Percentiles rank a stretch among this genome's conserved stretches.
Conservation (phyloP, 2,329 filamentous ascomycete species). For the Stagonosporopsis chrysanthemi region DNA sequence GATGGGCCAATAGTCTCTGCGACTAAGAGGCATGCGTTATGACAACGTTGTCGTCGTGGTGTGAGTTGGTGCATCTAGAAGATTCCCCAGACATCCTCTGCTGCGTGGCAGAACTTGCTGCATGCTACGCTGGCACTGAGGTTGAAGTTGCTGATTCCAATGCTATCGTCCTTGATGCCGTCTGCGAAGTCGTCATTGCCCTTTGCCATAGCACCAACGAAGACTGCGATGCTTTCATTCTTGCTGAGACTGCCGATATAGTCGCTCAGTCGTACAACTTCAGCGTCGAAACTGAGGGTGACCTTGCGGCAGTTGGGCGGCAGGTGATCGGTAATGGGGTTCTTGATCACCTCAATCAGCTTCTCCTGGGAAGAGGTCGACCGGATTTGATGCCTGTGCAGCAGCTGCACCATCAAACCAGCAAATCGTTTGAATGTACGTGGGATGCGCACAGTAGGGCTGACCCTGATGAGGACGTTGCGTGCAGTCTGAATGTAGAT, state of each 20-base stretch:
- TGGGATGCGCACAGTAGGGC: constrained; percentile 95
- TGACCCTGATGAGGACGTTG: constrained; percentile 96
- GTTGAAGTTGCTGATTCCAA: constrained; percentile 98
- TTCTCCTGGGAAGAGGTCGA: constrained; percentile 98
- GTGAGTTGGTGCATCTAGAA: constrained; percentile 63
- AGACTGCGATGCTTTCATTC: constrained; percentile 95
- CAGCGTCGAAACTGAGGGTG: constrained; percentile 91
- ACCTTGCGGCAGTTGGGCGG: constrained; percentile 98
- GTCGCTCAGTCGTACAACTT: constrained; percentile 84
- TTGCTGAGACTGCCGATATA: constrained; percentile 81
- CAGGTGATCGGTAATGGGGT: constrained; percentile 95
- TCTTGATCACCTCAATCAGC: constrained; percentile 95
- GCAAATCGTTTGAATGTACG: constrained; percentile 99
- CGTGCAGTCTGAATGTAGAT: constrained; percentile 99
- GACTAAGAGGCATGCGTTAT: constrained; percentile 38
- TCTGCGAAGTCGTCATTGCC: constrained; percentile 96
- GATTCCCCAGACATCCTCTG: constrained; percentile 95
- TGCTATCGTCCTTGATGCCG: constrained; percentile 92
- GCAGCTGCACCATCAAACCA: constrained; percentile 96
- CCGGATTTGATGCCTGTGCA: constrained; percentile 93
- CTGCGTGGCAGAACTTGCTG: constrained; percentile 99
- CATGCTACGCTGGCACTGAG: constrained; percentile 97
- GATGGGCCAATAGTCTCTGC: constrained; percentile 32
- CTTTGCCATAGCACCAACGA: constrained; percentile 98
- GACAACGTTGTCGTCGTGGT: constrained; percentile 18